A percentile compares a stretch with the other conserved stretches of the same genome.
Conservation (phyloP, 352 stramenopile genomes). For the Vaucheria bursata region DNA sequence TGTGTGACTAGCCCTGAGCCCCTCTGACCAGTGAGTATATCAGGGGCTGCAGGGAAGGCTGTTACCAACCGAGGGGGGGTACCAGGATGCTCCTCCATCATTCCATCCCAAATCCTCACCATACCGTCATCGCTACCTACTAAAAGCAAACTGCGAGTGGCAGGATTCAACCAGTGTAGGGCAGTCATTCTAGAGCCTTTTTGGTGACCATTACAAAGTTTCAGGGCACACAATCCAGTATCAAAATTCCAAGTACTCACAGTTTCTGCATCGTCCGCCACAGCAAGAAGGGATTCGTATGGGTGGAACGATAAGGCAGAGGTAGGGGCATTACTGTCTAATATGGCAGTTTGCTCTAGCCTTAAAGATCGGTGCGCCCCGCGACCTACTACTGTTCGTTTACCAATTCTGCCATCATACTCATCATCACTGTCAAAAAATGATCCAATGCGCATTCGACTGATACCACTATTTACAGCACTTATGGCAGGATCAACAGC, state of each 20-base stretch:
- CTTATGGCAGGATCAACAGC: not conserved
- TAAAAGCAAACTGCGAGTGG: conserved; percentile 78
- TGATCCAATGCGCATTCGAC: too few species aligned
- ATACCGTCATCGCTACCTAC: conserved; percentile 86
- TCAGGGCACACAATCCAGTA: conserved; percentile 53
- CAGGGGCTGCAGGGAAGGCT: conserved; percentile 50
- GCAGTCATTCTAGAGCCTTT: conserved; percentile 70
- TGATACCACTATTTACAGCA: too few species aligned
- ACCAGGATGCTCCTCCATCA: conserved; percentile 53
- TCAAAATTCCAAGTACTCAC: conserved; percentile 91
- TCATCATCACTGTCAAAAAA: not conserved
- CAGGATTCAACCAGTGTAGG: conserved; percentile 92
- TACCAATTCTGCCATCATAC: not conserved
- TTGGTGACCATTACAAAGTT: conserved; percentile 71
- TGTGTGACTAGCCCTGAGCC: conserved; percentile 87
- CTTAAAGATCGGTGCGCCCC: conserved; percentile 19
- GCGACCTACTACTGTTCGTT: not conserved
- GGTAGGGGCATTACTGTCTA: conserved; percentile 57
- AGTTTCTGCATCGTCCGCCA: conserved; percentile 84
- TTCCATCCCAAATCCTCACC: conserved; percentile 84
- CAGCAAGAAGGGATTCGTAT: conserved; percentile 80
- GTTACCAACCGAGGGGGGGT: conserved; percentile 59
- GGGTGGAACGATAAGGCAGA: conserved; percentile 91
- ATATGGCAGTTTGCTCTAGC: conserved; percentile 13
- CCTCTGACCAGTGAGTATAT: conserved; percentile 70